Evolutionary conservation across 2,329 filamentous ascomycete genomes (phyloP), one percentile per base, ranked within the genome.

Genomic region (Calonectria crousiana): DNA sequence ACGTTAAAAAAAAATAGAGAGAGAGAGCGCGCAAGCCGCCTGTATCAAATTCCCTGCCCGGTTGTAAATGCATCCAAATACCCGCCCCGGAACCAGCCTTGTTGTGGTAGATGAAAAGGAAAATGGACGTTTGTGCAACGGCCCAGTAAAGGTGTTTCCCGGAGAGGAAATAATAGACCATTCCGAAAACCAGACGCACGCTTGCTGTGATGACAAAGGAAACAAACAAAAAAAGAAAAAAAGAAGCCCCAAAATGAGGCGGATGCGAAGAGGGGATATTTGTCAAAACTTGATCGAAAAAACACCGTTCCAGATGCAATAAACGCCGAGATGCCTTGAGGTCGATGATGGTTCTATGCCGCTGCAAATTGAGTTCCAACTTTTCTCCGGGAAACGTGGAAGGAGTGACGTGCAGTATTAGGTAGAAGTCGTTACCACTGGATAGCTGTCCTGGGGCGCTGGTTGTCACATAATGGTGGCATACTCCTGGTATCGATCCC

Each of bases 401-500:
- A 77, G 77, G 75, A 76, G 75, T 75, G 75, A 75, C 76, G 79
- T 79, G 79, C 81, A 80, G 78, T 81, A 83, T 85, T 84, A 86
- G 79, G 86, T 85, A 79, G 86, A 86, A 81, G 86, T 88, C 77
- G 87, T 89, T 79, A 86, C 86, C 82, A 85, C 85, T 79, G 87
- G 86, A 82, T 86, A 87, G 81, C 84, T 85, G 81, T 87, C 84
- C 82, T 84, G 84, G 77, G 86, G 83, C 83, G 86, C 82, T 91
- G 89, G 86, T 91, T 91, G 89, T 94, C 94, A 98, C 89, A 98
- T 98, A 78, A 93, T 95, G 76, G 95, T 93, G 79, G 95, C 90
- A 84, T 96, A 97, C 85, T 96, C 95, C 82, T 94, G 94, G 84
- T 94, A 95, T 80, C 94, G 90, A 84, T 95, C 95, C 95, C 95